A percentile compares a stretch with the other conserved stretches of the same genome.
These are phyloP conservation scores for Rhodomyrtus psidioides DNA, from an alignment of 441 rosid genomes.

Conservation along the genomic window DNA sequence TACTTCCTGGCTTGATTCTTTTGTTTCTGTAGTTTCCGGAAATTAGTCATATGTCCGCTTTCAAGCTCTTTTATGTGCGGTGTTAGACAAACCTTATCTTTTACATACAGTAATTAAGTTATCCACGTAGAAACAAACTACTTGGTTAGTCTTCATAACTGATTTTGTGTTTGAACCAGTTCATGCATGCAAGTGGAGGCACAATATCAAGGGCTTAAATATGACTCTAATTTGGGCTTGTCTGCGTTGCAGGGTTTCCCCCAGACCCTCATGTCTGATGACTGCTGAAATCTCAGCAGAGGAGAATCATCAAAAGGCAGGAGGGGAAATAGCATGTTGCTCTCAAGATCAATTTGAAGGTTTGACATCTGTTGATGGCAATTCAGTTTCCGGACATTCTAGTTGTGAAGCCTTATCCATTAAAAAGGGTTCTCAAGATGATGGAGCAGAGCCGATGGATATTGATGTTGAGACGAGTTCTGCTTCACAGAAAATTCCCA, in stretches of 20 bases:
- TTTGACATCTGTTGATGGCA: constrained; percentile 4
- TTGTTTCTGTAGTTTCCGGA: neutral
- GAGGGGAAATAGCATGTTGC: constrained; percentile 14
- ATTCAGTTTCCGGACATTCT: neutral
- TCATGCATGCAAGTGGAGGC: neutral
- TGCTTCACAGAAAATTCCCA: constrained; percentile 16
- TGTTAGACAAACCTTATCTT: neutral
- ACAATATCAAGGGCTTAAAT: neutral
- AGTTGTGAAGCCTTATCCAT: neutral
- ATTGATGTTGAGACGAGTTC: neutral
- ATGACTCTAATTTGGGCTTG: neutral
- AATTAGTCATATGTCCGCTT: neutral
- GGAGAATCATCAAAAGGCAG: constrained; percentile 16
- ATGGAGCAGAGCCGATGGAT: neutral
- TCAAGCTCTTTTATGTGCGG: neutral
- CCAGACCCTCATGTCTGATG: constrained; percentile 46
- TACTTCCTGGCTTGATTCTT: neutral
- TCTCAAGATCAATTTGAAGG: constrained; percentile 25
- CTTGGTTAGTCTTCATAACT: neutral
- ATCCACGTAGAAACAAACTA: neutral
- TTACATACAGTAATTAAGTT: neutral
- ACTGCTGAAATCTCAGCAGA: constrained; percentile 22
- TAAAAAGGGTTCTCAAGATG: neutral
- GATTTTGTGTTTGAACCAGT: neutral
- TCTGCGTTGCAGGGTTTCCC: constrained; percentile 42